A percentile compares a stretch with the other conserved stretches of the same genome.
phyloP scores from a whole-genome alignment of 2,329 filamentous ascomycete genomes.

The Sordariomycetes sp. region DNA sequence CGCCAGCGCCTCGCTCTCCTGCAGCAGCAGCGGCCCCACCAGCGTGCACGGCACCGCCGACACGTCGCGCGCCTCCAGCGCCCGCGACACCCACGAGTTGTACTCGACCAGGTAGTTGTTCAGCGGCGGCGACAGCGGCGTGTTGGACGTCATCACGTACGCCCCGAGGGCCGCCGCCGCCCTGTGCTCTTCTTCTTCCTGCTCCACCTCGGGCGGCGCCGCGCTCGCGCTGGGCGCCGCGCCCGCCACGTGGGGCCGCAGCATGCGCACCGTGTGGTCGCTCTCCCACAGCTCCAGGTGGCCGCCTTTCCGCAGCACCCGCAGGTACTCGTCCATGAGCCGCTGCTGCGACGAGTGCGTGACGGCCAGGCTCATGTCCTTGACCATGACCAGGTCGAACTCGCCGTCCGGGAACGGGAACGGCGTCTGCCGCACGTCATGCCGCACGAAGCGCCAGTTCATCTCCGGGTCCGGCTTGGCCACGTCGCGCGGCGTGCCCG shows the following conservation, averaged over 20 bases:
- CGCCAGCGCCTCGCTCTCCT: conserved; percentile 62
- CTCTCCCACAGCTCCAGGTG: conserved; percentile 83
- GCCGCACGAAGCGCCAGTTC: conserved; percentile 81
- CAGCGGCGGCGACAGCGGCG: conserved; percentile 67
- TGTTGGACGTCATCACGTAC: conserved; percentile 74
- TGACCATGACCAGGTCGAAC: conserved; percentile 83
- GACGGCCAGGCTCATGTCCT: conserved; percentile 64
- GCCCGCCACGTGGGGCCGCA: conserved; percentile 53
- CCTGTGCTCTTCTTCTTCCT: conserved; percentile 45
- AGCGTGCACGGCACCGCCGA: conserved; percentile 68
- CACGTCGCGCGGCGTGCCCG: conserved; percentile 17
- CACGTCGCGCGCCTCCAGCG: conserved; percentile 61
- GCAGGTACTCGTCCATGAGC: conserved; percentile 61
- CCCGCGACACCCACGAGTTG: conserved; percentile 71
- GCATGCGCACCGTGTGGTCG: conserved; percentile 72
- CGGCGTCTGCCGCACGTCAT: conserved; percentile 66
- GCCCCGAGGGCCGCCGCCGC: conserved; percentile 62
- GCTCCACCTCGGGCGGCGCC: conserved; percentile 16
- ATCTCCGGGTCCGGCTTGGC: conserved; percentile 58
- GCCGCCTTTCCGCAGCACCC: conserved; percentile 68
- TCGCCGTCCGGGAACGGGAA: conserved; percentile 70
- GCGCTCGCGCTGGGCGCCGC: conserved; percentile 11
- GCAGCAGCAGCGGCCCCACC: conserved; percentile 65
- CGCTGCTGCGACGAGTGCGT: conserved; percentile 45
- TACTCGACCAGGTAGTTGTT: conserved; percentile 78